A percentile compares a stretch with the other conserved stretches of the same genome.
Evolutionary conservation across 2,329 filamentous ascomycete species (phyloP).

Genomic region (Beauveria sp.): DNA sequence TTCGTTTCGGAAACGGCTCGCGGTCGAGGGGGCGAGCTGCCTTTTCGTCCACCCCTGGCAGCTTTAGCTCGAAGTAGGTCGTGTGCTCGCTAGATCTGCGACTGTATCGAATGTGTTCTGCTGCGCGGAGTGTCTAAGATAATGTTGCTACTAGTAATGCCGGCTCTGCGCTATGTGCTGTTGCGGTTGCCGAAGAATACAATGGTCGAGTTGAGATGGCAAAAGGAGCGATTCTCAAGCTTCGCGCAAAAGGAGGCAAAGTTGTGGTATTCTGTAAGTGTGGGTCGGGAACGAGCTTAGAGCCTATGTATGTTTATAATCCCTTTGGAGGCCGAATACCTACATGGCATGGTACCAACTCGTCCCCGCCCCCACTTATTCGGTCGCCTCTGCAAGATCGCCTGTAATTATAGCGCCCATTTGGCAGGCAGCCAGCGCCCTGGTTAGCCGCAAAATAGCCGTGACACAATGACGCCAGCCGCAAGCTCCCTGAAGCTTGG

Average conservation of each 20-base stretch:
- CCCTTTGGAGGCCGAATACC: no score
- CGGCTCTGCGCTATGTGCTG: not conserved
- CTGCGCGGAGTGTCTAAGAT: not conserved
- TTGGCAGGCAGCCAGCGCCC: not conserved
- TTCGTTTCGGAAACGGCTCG: not conserved
- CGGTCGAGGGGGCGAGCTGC: slow-evolving; percentile 1
- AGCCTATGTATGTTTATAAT: no score
- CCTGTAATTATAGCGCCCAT: no score
- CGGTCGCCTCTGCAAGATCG: no score
- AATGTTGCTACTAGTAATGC: not conserved
- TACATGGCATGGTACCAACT: no score
- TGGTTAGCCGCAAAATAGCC: slow-evolving; percentile 8
- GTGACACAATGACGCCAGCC: slow-evolving; percentile 1
- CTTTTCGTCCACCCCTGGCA: not conserved
- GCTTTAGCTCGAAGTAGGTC: slow-evolving; percentile 1
- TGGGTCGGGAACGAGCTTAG: not conserved
- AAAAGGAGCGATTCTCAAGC: not conserved
- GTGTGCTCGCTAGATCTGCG: not conserved
- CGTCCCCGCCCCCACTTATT: no score
- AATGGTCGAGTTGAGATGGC: not conserved
- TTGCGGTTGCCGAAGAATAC: not conserved
- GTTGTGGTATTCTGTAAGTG: slow-evolving; percentile 1
- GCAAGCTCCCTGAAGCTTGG: not conserved
- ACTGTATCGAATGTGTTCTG: not conserved
- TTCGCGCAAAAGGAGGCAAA: slow-evolving; percentile 2